Evolutionary conservation across 78 protist species (phyloP).

Genomic region (Guillardia theta): DNA sequence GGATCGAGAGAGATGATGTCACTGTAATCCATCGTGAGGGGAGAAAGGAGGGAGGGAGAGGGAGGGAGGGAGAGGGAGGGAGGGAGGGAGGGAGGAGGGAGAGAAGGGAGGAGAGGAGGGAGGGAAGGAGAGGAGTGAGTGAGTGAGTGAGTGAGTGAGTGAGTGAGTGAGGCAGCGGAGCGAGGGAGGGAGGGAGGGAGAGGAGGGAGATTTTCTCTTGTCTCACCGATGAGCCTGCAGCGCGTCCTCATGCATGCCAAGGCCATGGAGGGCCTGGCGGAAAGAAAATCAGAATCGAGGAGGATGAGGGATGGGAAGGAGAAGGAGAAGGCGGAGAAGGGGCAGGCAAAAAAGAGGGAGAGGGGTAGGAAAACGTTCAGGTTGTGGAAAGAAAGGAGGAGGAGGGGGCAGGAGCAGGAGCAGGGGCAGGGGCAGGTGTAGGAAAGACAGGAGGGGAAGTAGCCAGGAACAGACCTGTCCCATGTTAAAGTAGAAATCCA

Average conservation of each 20-base stretch:
- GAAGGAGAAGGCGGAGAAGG: too few species aligned
- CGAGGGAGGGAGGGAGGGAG: background rate
- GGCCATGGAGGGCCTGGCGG: constrained; percentile 27
- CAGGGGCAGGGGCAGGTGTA: too few species aligned
- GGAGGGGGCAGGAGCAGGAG: too few species aligned
- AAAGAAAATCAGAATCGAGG: too few species aligned
- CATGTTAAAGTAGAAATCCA: constrained; percentile 10
- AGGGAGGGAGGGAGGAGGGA: background rate
- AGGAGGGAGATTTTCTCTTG: background rate
- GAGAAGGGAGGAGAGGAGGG: background rate
- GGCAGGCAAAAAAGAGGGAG: too few species aligned
- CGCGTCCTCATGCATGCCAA: background rate
- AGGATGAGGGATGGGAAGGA: too few species aligned
- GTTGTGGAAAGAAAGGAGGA: too few species aligned
- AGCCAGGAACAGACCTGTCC: too few species aligned
- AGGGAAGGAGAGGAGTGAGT: background rate
- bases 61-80: background rate
- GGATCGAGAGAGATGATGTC: background rate
- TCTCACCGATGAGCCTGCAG: background rate
- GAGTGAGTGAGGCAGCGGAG: background rate
- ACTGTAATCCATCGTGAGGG: background rate
- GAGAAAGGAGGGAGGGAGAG: background rate
- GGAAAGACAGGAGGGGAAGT: too few species aligned
- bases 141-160: background rate
- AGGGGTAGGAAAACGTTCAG: too few species aligned